A percentile compares a stretch with the other conserved stretches of the same genome.
phyloP scores from a whole-genome alignment of 2,329 filamentous ascomycete genomes.

The Hypoxylon sp. region DNA sequence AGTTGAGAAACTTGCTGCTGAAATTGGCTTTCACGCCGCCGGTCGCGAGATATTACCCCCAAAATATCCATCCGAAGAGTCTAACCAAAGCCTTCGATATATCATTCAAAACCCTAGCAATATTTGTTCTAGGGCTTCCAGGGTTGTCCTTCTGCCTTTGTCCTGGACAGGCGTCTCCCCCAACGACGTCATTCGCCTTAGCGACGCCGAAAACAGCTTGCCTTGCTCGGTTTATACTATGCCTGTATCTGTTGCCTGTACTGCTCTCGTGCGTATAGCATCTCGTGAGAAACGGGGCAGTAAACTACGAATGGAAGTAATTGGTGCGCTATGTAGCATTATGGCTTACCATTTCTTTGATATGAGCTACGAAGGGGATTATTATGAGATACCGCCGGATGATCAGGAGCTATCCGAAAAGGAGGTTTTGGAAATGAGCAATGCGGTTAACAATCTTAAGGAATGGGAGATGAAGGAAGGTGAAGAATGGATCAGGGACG shows the following conservation, averaged over 20 bases:
- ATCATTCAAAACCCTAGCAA: neutral
- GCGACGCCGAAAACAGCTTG: slow-evolving; percentile 3
- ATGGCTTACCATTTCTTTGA: slow-evolving; percentile 18
- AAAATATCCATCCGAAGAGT: slow-evolving; percentile 15
- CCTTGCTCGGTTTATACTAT: slow-evolving; percentile 22
- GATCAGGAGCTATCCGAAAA: slow-evolving; percentile 16
- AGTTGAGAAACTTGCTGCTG: slow-evolving; percentile 11
- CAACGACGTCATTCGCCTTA: slow-evolving; percentile 7
- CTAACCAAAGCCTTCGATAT: slow-evolving; percentile 13
- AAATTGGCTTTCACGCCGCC: slow-evolving; percentile 14
- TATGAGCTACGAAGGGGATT: slow-evolving; percentile 18
- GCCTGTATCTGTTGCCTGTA: slow-evolving; percentile 18
- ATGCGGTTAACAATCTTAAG: slow-evolving; percentile 8
- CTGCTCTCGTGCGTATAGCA: slow-evolving; percentile 21
- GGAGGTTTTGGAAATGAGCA: slow-evolving; percentile 11
- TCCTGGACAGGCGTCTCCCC: slow-evolving; percentile 18
- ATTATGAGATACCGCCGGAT: slow-evolving; percentile 12
- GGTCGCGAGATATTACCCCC: slow-evolving; percentile 16
- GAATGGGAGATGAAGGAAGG: slow-evolving; percentile 17
- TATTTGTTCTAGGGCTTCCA: neutral
- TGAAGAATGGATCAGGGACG: slow-evolving; percentile 22
- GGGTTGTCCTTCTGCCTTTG: slow-evolving; percentile 20
- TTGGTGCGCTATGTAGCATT: neutral
- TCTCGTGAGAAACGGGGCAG: slow-evolving; percentile 3
- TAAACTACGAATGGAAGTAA: neutral